Percentiles rank a stretch among this genome's conserved stretches.
These are phyloP conservation scores for Heterobasidion irregulare DNA, from an alignment of 1,284 basidiomycete genomes.

Conservation along the genomic window DNA sequence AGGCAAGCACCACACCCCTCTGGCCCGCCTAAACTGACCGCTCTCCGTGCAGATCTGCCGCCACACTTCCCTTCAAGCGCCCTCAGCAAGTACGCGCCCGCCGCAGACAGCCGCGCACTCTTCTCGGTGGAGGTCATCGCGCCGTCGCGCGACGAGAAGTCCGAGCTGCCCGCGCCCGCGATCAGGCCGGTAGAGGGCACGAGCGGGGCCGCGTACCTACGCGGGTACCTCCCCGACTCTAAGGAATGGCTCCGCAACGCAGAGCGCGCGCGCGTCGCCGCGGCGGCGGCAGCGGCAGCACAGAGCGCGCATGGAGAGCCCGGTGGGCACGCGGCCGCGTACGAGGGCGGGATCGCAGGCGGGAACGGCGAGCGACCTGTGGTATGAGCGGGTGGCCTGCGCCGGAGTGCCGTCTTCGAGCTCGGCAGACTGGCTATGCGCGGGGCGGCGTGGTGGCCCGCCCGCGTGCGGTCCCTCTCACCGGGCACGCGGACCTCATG, in stretches of 20 bases:
- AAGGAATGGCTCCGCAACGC: constrained; percentile 1
- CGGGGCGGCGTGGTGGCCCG: too few species aligned
- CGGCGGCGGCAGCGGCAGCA: neutral
- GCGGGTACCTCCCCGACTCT: constrained; percentile 3
- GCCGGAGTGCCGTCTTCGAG: too few species aligned
- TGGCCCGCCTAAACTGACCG: too few species aligned
- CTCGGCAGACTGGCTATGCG: too few species aligned
- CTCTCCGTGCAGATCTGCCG: too few species aligned
- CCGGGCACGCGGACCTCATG: too few species aligned
- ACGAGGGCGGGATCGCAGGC: neutral
- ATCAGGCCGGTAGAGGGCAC: neutral
- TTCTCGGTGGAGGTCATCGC: neutral
- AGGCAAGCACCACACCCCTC: neutral
- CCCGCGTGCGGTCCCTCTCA: too few species aligned
- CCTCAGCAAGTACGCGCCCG: too few species aligned
- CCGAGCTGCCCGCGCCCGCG: neutral
- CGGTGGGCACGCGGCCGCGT: neutral
- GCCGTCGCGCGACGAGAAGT: neutral
- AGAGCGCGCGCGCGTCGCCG: neutral
- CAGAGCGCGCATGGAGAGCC: neutral
- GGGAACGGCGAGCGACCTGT: neutral
- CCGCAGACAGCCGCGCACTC: too few species aligned
- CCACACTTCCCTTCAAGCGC: too few species aligned
- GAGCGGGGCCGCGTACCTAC: neutral
- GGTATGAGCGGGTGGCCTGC: neutral